Conservation (phyloP, 2,329 filamentous ascomycete genomes). For the Cladosporium austrohemisphaericum region DNA sequence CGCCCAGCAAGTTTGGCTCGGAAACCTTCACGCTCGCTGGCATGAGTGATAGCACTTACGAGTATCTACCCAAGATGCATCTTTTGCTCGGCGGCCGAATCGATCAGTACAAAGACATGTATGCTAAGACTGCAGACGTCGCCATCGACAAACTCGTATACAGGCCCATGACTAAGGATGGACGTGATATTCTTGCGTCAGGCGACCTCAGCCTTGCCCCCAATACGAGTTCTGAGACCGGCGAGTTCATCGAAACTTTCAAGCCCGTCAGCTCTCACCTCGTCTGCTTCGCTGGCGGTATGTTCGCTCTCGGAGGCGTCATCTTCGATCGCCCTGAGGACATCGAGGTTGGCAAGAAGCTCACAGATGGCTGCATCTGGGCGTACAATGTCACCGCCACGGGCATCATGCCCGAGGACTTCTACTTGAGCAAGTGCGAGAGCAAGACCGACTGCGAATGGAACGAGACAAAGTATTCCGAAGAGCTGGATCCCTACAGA, state of each 20-base stretch:
- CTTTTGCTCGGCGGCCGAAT: slow-evolving; percentile 72
- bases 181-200: slow-evolving; percentile 69
- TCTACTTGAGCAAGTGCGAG: slow-evolving; percentile 43
- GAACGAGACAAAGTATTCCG: slow-evolving; percentile 42
- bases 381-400: slow-evolving; percentile 47
- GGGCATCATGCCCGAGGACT: slow-evolving; percentile 54
- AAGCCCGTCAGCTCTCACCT: slow-evolving; percentile 49
- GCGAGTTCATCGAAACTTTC: slow-evolving; percentile 33
- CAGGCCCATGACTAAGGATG: slow-evolving; percentile 67
- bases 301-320: slow-evolving; percentile 52
- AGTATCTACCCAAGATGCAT: slow-evolving; percentile 62
- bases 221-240: slow-evolving; percentile 40
- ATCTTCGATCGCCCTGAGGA: slow-evolving; percentile 50
- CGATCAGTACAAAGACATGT: slow-evolving; percentile 68
- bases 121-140: slow-evolving; percentile 63
- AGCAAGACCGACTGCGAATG: slow-evolving; percentile 39
- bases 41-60: slow-evolving; percentile 55
- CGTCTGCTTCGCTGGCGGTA: slow-evolving; percentile 53
- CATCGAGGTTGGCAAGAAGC: slow-evolving; percentile 46
- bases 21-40: slow-evolving; percentile 55
- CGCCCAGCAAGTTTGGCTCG: slow-evolving; percentile 41
- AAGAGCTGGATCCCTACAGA: slow-evolving; percentile 35
- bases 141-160: slow-evolving; percentile 72
- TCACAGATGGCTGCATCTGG: slow-evolving; percentile 56
- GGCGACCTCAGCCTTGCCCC: slow-evolving; percentile 49